Conservation (phyloP, 108 stramenopile species). For the Hondaea fermentalgiana region DNA sequence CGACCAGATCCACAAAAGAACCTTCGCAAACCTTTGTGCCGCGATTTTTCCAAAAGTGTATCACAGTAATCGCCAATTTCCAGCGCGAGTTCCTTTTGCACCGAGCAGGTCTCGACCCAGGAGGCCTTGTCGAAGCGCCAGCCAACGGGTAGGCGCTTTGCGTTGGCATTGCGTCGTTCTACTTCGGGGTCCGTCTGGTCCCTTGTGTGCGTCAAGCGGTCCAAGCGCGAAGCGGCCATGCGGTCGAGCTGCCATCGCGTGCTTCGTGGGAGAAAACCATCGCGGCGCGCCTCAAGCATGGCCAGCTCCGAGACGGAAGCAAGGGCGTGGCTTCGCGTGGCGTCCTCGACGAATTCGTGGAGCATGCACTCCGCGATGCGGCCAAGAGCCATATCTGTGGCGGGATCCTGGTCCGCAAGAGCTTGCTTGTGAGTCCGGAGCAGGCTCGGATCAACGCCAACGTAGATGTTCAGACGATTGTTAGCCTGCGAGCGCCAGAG, state of each 20-base stretch:
- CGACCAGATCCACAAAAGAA: not conserved
- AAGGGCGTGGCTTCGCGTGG: not conserved
- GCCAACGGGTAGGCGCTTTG: conserved; percentile 5
- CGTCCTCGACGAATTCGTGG: conserved; percentile 8
- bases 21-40: not conserved
- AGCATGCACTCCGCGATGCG: not conserved
- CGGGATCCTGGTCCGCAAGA: not conserved
- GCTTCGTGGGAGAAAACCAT: not conserved
- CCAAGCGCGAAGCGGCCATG: not conserved
- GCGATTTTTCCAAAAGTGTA: not conserved
- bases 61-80: conserved; percentile 15
- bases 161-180: not conserved
- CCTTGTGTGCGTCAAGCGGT: not conserved
- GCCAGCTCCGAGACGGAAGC: not conserved
- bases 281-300: not conserved
- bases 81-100: not conserved
- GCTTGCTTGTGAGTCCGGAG: not conserved
- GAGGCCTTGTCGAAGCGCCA: conserved; percentile 7
- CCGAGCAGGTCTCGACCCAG: not conserved
- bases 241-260: not conserved
- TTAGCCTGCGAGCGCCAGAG: not conserved
- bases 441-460: not conserved
- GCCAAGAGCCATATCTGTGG: not conserved
- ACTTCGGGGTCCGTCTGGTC: not conserved
- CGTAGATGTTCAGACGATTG: not conserved